Conservation (phyloP, 805 yeast genomes). For the Candida silvicultrix region DNA sequence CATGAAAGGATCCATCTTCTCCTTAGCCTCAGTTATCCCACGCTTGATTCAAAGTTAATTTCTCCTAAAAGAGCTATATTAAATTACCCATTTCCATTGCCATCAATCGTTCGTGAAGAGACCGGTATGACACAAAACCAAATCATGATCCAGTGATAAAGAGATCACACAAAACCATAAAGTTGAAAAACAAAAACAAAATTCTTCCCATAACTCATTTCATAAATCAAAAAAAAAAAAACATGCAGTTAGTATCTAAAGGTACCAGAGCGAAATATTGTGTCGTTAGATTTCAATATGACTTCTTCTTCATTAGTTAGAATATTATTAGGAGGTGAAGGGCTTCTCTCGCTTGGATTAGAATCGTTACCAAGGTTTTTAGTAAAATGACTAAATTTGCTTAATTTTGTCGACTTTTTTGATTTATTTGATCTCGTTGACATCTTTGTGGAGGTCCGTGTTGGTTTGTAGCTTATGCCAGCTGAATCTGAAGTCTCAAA, state of each 20-base stretch:
- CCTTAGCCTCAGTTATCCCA: not conserved
- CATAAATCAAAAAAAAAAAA: not conserved
- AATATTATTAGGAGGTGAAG: not conserved
- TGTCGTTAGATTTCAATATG: not conserved
- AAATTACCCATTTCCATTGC: not conserved
- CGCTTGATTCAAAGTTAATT: no score
- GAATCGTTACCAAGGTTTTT: not conserved
- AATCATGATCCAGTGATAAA: no score
- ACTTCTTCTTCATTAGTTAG: not conserved
- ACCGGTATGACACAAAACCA: no score
- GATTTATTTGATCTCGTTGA: not conserved
- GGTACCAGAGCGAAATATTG: not conserved
- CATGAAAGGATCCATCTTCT: slow-evolving; percentile 1
- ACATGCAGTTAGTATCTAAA: not conserved
- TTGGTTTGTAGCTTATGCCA: not conserved
- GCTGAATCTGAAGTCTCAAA: not conserved
- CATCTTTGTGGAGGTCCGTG: not conserved
- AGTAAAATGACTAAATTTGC: not conserved
- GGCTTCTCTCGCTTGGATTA: not conserved
- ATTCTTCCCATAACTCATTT: not conserved
- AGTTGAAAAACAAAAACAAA: no score
- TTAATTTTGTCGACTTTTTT: not conserved
- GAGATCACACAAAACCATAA: not conserved
- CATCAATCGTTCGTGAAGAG: no score
- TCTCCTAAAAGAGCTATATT: no score